Evolutionary conservation across 2,329 filamentous ascomycete genomes (phyloP), one percentile per base, ranked within the genome.

Genomic region (Cercospora nicotianae): DNA sequence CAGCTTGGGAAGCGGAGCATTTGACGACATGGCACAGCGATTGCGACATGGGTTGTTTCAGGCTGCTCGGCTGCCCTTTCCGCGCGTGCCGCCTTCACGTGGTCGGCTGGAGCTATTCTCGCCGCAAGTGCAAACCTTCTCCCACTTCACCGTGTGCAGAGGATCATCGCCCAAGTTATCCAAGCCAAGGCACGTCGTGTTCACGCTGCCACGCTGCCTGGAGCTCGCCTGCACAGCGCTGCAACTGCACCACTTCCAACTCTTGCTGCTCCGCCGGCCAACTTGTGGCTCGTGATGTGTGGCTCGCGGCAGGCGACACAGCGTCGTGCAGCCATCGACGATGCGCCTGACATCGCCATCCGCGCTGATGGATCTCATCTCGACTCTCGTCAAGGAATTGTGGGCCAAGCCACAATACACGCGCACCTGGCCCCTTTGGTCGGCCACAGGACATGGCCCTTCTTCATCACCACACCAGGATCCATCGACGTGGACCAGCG

Each of bases 81-180:
- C 53, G 33, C 30, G 18, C n/a, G 26, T 45, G 12, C 20, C 45
- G 26, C 45, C 20, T 63, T 12, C 61, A 57, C 61, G 61, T 64
- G 61, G 42, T 36, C 60, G 60, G 20, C 31, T 33, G 31, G 10
- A 33, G 31, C 26, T 18, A n/a, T 20, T 18, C 26, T 39, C 36
- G 36, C 36, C 36, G 36, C 57, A 60, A 30, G 20, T 33, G 26
- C 45, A 64, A 64, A 64, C 66, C 28, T 62, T 65, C 66, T 30
- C 48, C 62, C 62, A 67, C 66, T 51, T 67, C 66, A 67, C 66
- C 20, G 58, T 23, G 42, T 67, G 53, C 55, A 33, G 33, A 53
- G 26, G 30, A 51, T 13, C 8, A 42, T 8, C 55, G 20, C 55
- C 64, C 64, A 45, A 42, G 31, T 45, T n/a, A 8, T n/a, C 6